phyloP scores from a whole-genome alignment of 345 rosid species.

The Citrus sinensis region DVS_A1.0 CM039164.1:29523501-29524000 shows the following conservation, averaged over 20 bases:
- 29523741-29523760: constrained; percentile 67
- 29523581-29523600: background rate
- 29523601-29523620: background rate
- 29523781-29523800: constrained; percentile 56
- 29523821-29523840: background rate
- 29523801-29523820: constrained; percentile 45
- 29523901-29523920: background rate
- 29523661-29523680: constrained; percentile 64
- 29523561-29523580: background rate
- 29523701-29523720: constrained; percentile 69
- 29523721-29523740: constrained; percentile 65
- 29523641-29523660: constrained; percentile 36
- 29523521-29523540: background rate
- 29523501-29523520: background rate
- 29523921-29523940: background rate
- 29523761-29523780: constrained; percentile 73
- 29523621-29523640: constrained; percentile 5
- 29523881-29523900: background rate
- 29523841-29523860: background rate
- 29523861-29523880: background rate
- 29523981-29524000: background rate
- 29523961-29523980: background rate
- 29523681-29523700: constrained; percentile 65
- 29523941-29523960: background rate
- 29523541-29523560: background rate